These are phyloP conservation scores for Trichaptum fuscoviolaceum DNA, from an alignment of 768 basidiomycete genomes.

Conservation along the genomic window DNA sequence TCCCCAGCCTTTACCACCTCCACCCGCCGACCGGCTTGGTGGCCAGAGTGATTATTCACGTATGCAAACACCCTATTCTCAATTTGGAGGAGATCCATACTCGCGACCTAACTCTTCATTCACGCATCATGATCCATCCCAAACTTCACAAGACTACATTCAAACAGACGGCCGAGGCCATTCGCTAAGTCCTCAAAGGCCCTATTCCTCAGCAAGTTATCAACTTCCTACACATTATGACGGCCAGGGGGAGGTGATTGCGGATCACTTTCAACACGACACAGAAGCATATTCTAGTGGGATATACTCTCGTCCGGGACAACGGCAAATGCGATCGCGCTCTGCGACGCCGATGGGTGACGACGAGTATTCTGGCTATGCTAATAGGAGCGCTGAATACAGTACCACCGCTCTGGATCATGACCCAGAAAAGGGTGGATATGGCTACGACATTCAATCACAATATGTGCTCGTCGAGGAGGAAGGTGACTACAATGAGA, in stretches of 20 bases:
- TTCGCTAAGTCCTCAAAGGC: slow-evolving; percentile 2
- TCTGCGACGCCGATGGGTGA: slow-evolving; percentile 74
- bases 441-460: neutral
- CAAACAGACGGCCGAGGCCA: neutral
- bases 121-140: neutral
- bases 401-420: slow-evolving; percentile 30
- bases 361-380: slow-evolving; percentile 60
- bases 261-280: slow-evolving; percentile 62
- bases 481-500: neutral
- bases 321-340: slow-evolving; percentile 55
- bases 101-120: slow-evolving; percentile 1
- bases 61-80: slow-evolving; percentile 2
- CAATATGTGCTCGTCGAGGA: neutral
- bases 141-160: neutral
- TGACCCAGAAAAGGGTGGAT: slow-evolving; percentile 21
- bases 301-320: slow-evolving; percentile 42
- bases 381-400: slow-evolving; percentile 51
- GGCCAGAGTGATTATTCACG: slow-evolving; percentile 1
- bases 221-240: slow-evolving; percentile 11
- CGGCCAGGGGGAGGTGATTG: slow-evolving; percentile 14
- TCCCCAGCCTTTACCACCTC: slow-evolving; percentile 7
- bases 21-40: slow-evolving; percentile 10
- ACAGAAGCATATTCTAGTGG: slow-evolving; percentile 68
- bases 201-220: slow-evolving; percentile 11
- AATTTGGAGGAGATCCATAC: neutral